A percentile compares a stretch with the other conserved stretches of the same genome.
These are phyloP conservation scores for Caloboletus inedulis DNA, from an alignment of 1,284 basidiomycete species.

Conservation along the genomic window DNA sequence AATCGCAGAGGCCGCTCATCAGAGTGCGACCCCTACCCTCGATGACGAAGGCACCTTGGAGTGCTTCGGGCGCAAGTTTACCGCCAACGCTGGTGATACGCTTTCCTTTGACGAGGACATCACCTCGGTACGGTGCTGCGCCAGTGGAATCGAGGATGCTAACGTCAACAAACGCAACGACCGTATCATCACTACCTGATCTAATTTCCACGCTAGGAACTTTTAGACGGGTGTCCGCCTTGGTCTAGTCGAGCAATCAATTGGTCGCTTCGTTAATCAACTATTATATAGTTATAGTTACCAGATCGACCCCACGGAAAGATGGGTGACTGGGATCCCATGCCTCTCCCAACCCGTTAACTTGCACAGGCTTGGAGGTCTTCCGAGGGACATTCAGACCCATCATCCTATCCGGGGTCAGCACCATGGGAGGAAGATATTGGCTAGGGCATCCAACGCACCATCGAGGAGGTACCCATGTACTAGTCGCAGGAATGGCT, in stretches of 20 bases:
- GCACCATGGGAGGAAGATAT: not conserved
- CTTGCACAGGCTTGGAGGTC: not conserved
- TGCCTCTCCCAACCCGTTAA: constrained; percentile 27
- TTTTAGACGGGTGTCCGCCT: constrained; percentile 22
- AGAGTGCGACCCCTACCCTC: constrained; percentile 29
- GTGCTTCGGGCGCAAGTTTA: constrained; percentile 17
- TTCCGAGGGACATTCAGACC: constrained; percentile 5
- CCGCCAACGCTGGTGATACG: constrained; percentile 29
- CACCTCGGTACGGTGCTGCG: constrained; percentile 27
- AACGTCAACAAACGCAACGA: constrained; percentile 31
- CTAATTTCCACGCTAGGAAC: constrained; percentile 27
- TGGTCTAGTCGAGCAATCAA: constrained; percentile 18
- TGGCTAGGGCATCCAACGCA: not conserved
- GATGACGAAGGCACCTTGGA: constrained; percentile 21
- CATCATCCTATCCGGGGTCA: constrained; percentile 20
- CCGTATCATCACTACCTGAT: constrained; percentile 20
- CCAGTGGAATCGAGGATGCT: constrained; percentile 36
- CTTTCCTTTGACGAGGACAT: constrained; percentile 33
- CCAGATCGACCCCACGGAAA: constrained; percentile 26
- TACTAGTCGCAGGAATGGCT: constrained; percentile 20
- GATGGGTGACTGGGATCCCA: constrained; percentile 22
- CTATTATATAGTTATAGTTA: constrained; percentile 5
- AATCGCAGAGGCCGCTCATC: constrained; percentile 31
- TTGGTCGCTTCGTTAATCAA: not conserved
- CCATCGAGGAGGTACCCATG: constrained; percentile 29